Evolutionary conservation across 1,139 yeast species (phyloP), one percentile per base, ranked within the genome.

Genomic region (Protomyces lactucae-debilis): DNA sequence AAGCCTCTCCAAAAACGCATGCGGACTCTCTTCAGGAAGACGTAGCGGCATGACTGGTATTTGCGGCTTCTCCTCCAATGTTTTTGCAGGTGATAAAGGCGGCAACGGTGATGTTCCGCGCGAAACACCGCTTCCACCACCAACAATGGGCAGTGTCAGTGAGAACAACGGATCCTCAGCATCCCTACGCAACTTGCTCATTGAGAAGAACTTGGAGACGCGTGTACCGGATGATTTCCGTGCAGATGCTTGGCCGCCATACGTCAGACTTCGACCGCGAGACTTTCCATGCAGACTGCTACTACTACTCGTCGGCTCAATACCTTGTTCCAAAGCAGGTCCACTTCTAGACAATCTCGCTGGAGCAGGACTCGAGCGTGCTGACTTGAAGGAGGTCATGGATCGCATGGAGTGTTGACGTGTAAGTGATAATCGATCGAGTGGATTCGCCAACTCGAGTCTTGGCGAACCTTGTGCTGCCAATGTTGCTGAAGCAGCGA

Each of bases 1-100:
- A 10, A 82, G 67, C 57, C 73, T 73, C 0, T 65, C 67, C 25
- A 81, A 65, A 69, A 77, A 82, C 0, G 71, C 71, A 6, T 73
- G 74, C n/a, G 74, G 75, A 1, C 77, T 66, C 39, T 80, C 82
- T 12, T 69, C 70, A 0, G 67, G 72, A 2, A 66, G 69, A 1
- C 75, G 73, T 21, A 69, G 73, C 3, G 82, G 81, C 39, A 71
- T 63, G 3, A 52, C 52, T 21, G 51, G 14, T 6, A 43, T 18
- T 10, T 16, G 48, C 14, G 51, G 55, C 43, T 23, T 57, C 32
- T 40, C 52, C 25, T 40, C 57, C 4, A 52, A 32, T n/a, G 46
- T 40, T 23, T 39, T 39, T 14, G 21, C 48, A 5, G 55, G 45
- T 9, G 55, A 18, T 18, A 55, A 28, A 6, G 63, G 52, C 14